These are phyloP conservation scores for Ajuga reptans DNA, from an alignment of 305 asterid genomes.

Conservation along the genomic window DNA sequence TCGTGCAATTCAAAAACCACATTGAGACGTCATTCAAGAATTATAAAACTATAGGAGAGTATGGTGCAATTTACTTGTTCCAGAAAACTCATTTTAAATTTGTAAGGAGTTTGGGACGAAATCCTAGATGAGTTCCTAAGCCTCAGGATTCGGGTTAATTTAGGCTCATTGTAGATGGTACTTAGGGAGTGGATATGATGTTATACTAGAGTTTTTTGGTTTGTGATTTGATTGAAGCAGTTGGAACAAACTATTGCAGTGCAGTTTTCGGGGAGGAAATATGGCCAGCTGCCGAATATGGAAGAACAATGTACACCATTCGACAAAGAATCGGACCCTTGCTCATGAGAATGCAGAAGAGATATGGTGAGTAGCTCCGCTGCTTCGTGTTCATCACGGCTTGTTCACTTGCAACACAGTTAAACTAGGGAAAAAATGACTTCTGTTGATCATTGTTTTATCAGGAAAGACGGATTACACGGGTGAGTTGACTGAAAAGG, in stretches of 20 bases:
- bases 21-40: too few species aligned
- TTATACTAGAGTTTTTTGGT: neutral
- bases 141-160: neutral
- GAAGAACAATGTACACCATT: conserved; percentile 95
- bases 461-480: conserved; percentile 63
- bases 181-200: neutral
- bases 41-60: too few species aligned
- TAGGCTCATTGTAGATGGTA: neutral
- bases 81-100: too few species aligned
- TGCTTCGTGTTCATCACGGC: neutral
- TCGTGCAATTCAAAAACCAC: too few species aligned
- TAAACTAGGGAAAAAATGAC: too few species aligned
- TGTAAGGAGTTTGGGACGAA: too few species aligned
- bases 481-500: conserved; percentile 85
- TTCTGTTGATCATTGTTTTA: neutral
- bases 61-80: too few species aligned
- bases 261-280: conserved; percentile 96
- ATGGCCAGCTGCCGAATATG: conserved; percentile 99
- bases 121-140: too few species aligned
- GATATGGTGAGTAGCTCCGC: conserved; percentile 48
- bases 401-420: neutral
- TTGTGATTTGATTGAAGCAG: conserved; percentile 18
- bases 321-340: conserved; percentile 84
- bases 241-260: conserved; percentile 40
- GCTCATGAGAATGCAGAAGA: conserved; percentile 83